Base-by-base conservation (phyloP, 2,329 filamentous ascomycete genomes). In the Diaporthe citri region DNA sequence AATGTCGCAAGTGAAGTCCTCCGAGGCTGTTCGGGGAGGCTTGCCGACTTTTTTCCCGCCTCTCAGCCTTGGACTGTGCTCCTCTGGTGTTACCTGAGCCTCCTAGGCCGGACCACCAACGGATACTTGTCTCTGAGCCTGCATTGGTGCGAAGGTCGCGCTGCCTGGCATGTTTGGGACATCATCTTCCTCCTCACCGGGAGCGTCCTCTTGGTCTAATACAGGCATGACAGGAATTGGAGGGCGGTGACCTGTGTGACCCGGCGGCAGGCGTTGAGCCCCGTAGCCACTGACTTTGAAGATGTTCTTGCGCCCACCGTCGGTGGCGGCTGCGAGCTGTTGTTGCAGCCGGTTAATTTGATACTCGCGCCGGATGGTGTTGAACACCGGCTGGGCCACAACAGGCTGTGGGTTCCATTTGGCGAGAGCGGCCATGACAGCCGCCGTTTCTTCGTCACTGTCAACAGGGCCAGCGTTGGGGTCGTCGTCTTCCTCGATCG, bases 381-480 rank as follows among this genome's bases (percentile, higher is more conserved):
- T 84, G 77, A 92, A 90, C 2, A 90, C 82, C 4, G 86, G 90
- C 80, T 94, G 92, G 10, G 92, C 91, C 39, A 95, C 89, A 6
- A 97, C 86, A 0, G 96, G 96, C 77, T 93, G 92, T 0, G 96
- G 96, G 57, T 92, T 92, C 85, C 94, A 95, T 72, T 92, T 91
- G 34, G 92, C 88, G 72, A 96, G 89, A 10, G 94, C 94, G 43
- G 90, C 88, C 95, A 98, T 98, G 70, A 98, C 94, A 0, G 93
- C 90, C 66, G 95, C 93, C 69, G 95, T 95, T 84, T 99, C 97
- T 86, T 98, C 97, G 81, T 99, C 97, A 2, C 94, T 97, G 83
- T 99, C 97, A 51, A 99, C 91, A 1, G 95, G 94, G 3, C 92
- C 94, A 8, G 91, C 92, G 76, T 95, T 94, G 74, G 90, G 90